Evolutionary conservation across 306 rosid genomes (phyloP).

Genomic region (Quercus parvula): DNA sequence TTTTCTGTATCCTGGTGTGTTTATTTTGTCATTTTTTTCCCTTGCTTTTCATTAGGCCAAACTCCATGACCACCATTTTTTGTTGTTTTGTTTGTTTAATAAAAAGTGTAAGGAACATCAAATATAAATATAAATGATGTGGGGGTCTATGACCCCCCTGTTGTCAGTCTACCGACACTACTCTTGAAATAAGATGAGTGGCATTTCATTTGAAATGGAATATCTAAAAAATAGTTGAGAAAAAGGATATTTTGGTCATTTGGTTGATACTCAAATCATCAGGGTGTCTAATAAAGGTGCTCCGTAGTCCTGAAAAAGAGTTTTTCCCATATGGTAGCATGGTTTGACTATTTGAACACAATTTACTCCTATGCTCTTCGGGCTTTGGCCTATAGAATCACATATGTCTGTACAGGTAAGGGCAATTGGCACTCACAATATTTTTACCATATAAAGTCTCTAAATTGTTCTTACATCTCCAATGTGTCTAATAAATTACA

Average conservation of each 20-base stretch:
- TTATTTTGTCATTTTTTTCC: slow-evolving; percentile 39
- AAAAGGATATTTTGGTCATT: slow-evolving; percentile 14
- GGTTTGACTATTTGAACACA: slow-evolving; percentile 29
- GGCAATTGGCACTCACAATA: slow-evolving; percentile 13
- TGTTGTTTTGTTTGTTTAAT: neutral
- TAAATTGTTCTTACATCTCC: too few relatives aligned
- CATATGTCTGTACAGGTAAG: slow-evolving; percentile 3
- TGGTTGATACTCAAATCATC: slow-evolving; percentile 31
- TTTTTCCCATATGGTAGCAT: slow-evolving; percentile 25
- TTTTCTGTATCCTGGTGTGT: slow-evolving; percentile 31
- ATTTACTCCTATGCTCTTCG: neutral
- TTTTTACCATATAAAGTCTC: too few relatives aligned
- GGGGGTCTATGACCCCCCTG: slow-evolving; percentile 1
- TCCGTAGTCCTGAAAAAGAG: slow-evolving; percentile 57
- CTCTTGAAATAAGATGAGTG: slow-evolving; percentile 28
- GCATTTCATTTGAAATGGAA: slow-evolving; percentile 5
- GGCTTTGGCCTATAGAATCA: slow-evolving; percentile 23
- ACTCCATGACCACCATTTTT: slow-evolving; percentile 26
- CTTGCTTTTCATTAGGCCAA: slow-evolving; percentile 21
- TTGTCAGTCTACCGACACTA: slow-evolving; percentile 76
- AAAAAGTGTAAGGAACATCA: too few relatives aligned
- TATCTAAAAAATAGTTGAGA: neutral
- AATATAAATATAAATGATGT: neutral
- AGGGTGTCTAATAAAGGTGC: slow-evolving; percentile 36
- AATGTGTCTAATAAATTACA: too few relatives aligned